Conservation (phyloP, 768 basidiomycete genomes). For the Phanerodontia chrysosporium region DNA sequence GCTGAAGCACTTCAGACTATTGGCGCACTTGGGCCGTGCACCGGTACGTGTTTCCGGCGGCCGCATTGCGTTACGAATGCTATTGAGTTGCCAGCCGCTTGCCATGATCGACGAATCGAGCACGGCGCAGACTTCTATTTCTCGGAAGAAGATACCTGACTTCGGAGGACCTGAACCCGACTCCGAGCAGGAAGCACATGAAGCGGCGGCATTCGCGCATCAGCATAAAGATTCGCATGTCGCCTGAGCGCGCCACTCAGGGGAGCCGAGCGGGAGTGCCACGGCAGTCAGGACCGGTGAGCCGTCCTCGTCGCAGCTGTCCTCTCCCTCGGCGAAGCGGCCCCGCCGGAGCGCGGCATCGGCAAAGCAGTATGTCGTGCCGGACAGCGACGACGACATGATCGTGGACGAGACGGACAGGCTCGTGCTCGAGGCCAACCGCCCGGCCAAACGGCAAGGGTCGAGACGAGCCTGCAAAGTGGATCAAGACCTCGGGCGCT, state of each 20-base stretch:
- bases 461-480: conserved; percentile 51
- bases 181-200: conserved; percentile 7
- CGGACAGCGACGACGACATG: conserved; percentile 69
- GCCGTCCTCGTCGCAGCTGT: conserved; percentile 22
- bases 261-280: background rate
- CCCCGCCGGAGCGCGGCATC: conserved; percentile 54
- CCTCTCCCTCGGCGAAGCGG: conserved; percentile 38
- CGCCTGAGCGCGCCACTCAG: background rate
- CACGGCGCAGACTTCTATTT: conserved; percentile 64
- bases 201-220: conserved; percentile 20
- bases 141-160: conserved; percentile 62
- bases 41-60: conserved; percentile 40
- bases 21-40: conserved; percentile 60
- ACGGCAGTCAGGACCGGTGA: too few species aligned
- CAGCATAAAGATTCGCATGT: conserved; percentile 30
- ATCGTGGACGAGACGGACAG: conserved; percentile 38
- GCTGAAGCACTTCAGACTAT: conserved; percentile 70
- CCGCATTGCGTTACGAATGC: background rate
- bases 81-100: conserved; percentile 38
- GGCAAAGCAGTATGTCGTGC: conserved; percentile 58
- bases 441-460: conserved; percentile 30
- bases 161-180: conserved; percentile 22
- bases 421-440: conserved; percentile 23
- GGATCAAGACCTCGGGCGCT: conserved; percentile 66
- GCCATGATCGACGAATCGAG: conserved; percentile 60